phyloP scores from a whole-genome alignment of 2,329 filamentous ascomycete species.

The Tolypocladium endophyticum region DNA sequence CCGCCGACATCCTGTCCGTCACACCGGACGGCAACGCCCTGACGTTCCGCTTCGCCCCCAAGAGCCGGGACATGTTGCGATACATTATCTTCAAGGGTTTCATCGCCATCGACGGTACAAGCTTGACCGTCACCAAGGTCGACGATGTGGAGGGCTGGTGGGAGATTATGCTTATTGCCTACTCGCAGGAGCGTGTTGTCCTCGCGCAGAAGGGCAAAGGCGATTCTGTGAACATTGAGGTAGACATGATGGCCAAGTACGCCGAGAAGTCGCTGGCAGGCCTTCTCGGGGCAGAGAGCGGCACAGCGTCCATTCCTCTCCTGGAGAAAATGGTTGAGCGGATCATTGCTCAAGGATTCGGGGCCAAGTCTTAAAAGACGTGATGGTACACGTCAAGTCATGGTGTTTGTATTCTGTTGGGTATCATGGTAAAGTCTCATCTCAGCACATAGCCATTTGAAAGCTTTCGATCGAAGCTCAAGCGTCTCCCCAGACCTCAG shows the following conservation, averaged over 20 bases:
- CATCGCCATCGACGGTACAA: slow-evolving; percentile 87
- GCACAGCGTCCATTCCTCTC: slow-evolving; percentile 41
- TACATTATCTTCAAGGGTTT: slow-evolving; percentile 97
- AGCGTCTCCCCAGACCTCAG: slow-evolving; percentile 58
- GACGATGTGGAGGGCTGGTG: slow-evolving; percentile 71
- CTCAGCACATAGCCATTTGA: background rate
- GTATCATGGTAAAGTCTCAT: slow-evolving; percentile 10
- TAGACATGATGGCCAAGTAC: slow-evolving; percentile 80
- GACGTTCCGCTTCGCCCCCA: slow-evolving; percentile 73
- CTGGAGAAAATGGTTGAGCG: slow-evolving; percentile 64
- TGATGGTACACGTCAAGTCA: background rate
- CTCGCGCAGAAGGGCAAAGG: slow-evolving; percentile 68
- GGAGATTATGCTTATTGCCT: slow-evolving; percentile 96
- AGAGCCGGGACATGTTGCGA: slow-evolving; percentile 56
- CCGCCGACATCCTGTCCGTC: slow-evolving; percentile 62
- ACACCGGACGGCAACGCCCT: slow-evolving; percentile 81
- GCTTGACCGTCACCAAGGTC: slow-evolving; percentile 82
- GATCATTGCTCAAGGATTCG: slow-evolving; percentile 57
- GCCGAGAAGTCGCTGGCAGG: slow-evolving; percentile 82
- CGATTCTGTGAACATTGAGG: slow-evolving; percentile 83
- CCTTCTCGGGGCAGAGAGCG: slow-evolving; percentile 46
- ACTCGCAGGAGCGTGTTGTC: slow-evolving; percentile 88
- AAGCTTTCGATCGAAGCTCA: slow-evolving; percentile 17
- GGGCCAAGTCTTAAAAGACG: slow-evolving; percentile 11
- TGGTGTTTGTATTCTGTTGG: background rate